Conservation (phyloP, 352 stramenopile species). For the Phytopythium vexans region DNA sequence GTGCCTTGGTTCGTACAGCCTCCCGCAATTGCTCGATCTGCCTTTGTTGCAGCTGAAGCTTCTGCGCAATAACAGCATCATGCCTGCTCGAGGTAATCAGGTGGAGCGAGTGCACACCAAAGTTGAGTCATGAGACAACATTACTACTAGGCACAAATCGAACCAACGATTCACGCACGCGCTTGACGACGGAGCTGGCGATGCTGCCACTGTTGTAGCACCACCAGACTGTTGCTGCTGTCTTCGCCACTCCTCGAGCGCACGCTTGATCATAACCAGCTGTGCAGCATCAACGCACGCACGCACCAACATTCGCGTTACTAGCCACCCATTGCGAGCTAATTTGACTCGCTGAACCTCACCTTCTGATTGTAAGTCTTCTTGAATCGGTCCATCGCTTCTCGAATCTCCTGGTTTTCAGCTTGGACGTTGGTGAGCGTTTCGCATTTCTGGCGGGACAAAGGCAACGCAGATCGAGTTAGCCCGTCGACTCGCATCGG, state of each 20-base stretch:
- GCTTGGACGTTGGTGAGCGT: constrained; percentile 61
- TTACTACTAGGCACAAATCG: no score
- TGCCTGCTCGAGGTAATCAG: constrained; percentile 9
- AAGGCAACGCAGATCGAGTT: constrained; percentile 2
- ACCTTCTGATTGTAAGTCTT: constrained; percentile 87
- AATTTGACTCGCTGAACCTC: neutral
- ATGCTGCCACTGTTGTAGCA: neutral
- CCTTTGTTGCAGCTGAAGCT: constrained; percentile 45
- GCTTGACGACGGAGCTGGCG: constrained; percentile 3
- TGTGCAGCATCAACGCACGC: constrained; percentile 9
- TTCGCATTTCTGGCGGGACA: constrained; percentile 62
- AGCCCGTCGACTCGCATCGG: neutral
- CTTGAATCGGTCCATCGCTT: constrained; percentile 86
- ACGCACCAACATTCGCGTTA: neutral
- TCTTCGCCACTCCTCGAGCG: constrained; percentile 85
- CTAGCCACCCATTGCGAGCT: neutral
- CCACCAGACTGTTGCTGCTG: constrained; percentile 34
- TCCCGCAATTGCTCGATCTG: constrained; percentile 61
- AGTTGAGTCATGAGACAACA: no score
- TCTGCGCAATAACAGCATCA: constrained; percentile 22
- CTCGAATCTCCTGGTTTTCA: constrained; percentile 74
- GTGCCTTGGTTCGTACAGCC: constrained; percentile 37
- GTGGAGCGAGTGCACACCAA: neutral
- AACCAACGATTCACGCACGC: neutral
- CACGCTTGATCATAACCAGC: constrained; percentile 87